Evolutionary conservation across 2,329 filamentous ascomycete species (phyloP), one percentile per base, ranked within the genome.

Genomic region (Stemphylium vesicarium): DNA sequence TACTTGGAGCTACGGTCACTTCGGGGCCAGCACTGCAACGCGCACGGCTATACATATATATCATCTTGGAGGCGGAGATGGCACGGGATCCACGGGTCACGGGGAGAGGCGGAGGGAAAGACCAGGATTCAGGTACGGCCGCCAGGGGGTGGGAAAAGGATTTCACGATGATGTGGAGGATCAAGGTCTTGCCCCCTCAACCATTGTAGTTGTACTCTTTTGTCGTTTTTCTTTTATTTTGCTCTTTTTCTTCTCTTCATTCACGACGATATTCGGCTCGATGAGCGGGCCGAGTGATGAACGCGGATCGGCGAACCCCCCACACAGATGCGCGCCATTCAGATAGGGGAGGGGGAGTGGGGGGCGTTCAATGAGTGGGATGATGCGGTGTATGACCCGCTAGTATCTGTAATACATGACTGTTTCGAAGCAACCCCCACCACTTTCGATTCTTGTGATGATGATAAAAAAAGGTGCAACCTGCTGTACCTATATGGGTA

Each of bases 151-250:
- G 11, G 31, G 31, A 24, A 35, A 36, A 5, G 15, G 33, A 20
- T 36, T 35, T 45, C 31, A 45, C 24, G 31, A 45, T 35, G 32
- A 46, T 47, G 24, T 47, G 35, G 22, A 22, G 16, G 20, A 33
- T 11, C 9, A 29, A 29, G 8, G 26, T 29, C 12, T n/a, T 5
- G 26, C 13, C 29, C 18, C 24, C 32, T 29, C 13, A 18, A 20
- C 16, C 22, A 50, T 16, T 50, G 47, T 50, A 50, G 31, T 50
- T 50, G 47, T 50, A 50, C 47, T 42, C 13, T 42, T 42, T 35
- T 42, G 15, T 31, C 33, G 43, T 44, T 20, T 38, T 29, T 44
- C 26, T 8, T 44, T 16, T 44, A 22, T 6, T 20, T 38, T 24
- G 11, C 31, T 24, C 38, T 26, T 26, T 18, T 24, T 16, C 2